Percentiles rank a stretch among this genome's conserved stretches.
phyloP scores from a whole-genome alignment of 2,329 filamentous ascomycete genomes.

The Phialocephala sp. region DNA sequence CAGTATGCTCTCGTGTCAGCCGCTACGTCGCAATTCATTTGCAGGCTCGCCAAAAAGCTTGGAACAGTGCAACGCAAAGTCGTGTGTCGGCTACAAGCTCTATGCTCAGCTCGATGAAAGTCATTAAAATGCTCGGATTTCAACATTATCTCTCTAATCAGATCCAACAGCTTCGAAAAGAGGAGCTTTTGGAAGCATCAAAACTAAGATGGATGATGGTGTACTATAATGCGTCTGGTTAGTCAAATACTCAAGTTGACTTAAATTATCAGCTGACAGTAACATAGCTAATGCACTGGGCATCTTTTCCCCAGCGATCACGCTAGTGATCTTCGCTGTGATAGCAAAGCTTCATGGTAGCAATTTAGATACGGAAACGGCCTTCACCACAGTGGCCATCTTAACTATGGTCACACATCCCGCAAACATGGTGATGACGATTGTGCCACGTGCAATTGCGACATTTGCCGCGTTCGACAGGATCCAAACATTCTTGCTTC shows the following conservation, averaged over 20 bases:
- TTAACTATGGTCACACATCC: slow-evolving; percentile 34
- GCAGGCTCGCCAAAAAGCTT: slow-evolving; percentile 45
- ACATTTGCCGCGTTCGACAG: slow-evolving; percentile 31
- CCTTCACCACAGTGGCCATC: slow-evolving; percentile 33
- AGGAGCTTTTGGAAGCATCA: slow-evolving; percentile 43
- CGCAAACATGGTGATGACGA: slow-evolving; percentile 35
- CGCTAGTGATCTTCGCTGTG: slow-evolving; percentile 30
- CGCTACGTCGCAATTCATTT: slow-evolving; percentile 48
- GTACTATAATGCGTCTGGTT: slow-evolving; percentile 49
- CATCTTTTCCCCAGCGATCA: slow-evolving; percentile 35
- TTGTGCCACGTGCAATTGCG: slow-evolving; percentile 28
- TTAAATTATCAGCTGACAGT: slow-evolving; percentile 7
- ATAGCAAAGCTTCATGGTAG: slow-evolving; percentile 26
- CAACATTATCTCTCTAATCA: slow-evolving; percentile 6
- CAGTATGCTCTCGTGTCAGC: slow-evolving; percentile 50
- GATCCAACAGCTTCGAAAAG: slow-evolving; percentile 20
- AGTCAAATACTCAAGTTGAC: slow-evolving; percentile 24
- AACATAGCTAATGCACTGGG: slow-evolving; percentile 34
- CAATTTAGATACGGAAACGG: slow-evolving; percentile 29
- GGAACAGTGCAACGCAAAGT: slow-evolving; percentile 49
- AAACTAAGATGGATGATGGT: slow-evolving; percentile 49
- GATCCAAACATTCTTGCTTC: slow-evolving; percentile 42
- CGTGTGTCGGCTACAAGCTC: slow-evolving; percentile 46
- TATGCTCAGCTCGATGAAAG: slow-evolving; percentile 47
- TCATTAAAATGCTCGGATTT: slow-evolving; percentile 47